Percentiles rank a stretch among this genome's conserved stretches.
Conservation (phyloP, 2,329 filamentous ascomycete genomes). For the Fusarium mundagurra region DNA sequence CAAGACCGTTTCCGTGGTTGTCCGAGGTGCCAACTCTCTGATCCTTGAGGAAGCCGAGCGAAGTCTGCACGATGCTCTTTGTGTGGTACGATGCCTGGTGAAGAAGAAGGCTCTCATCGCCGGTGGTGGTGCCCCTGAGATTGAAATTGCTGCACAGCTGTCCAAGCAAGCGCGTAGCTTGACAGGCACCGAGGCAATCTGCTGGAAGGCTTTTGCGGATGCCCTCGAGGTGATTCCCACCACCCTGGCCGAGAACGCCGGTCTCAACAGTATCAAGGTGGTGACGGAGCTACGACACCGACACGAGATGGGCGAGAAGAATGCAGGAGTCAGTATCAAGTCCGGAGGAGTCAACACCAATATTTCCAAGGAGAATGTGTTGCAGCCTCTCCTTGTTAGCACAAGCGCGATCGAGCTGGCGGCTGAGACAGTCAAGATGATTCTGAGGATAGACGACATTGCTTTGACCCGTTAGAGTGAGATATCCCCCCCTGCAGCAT, state of each 20-base stretch:
- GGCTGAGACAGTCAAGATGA: slow-evolving; percentile 98
- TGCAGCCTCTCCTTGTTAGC: slow-evolving; percentile 95
- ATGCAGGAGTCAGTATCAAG: slow-evolving; percentile 98
- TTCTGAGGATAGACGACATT: slow-evolving; percentile 74
- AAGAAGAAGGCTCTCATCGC: slow-evolving; percentile 99
- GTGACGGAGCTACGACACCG: slow-evolving; percentile 94
- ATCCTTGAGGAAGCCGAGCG: slow-evolving; percentile 98
- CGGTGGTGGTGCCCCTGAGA: slow-evolving; percentile 94
- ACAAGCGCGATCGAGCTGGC: slow-evolving; percentile 97
- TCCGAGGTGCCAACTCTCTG: slow-evolving; percentile 90
- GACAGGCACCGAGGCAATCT: slow-evolving; percentile 93
- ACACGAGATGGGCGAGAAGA: slow-evolving; percentile 94
- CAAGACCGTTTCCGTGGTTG: slow-evolving; percentile 94
- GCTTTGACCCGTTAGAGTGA: slow-evolving; percentile 66
- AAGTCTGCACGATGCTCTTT: slow-evolving; percentile 95
- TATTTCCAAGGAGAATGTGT: slow-evolving; percentile 95
- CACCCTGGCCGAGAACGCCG: slow-evolving; percentile 95
- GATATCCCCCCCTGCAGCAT: slow-evolving; percentile 44
- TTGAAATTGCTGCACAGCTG: slow-evolving; percentile 91
- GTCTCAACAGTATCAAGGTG: slow-evolving; percentile 98
- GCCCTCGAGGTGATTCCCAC: slow-evolving; percentile 97
- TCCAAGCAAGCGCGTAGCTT: slow-evolving; percentile 83
- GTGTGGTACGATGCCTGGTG: slow-evolving; percentile 94
- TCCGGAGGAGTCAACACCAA: slow-evolving; percentile 96
- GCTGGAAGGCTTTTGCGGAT: slow-evolving; percentile 99